Conservation (phyloP, 257 asterid species). For the Lavandula angustifolia region DNA sequence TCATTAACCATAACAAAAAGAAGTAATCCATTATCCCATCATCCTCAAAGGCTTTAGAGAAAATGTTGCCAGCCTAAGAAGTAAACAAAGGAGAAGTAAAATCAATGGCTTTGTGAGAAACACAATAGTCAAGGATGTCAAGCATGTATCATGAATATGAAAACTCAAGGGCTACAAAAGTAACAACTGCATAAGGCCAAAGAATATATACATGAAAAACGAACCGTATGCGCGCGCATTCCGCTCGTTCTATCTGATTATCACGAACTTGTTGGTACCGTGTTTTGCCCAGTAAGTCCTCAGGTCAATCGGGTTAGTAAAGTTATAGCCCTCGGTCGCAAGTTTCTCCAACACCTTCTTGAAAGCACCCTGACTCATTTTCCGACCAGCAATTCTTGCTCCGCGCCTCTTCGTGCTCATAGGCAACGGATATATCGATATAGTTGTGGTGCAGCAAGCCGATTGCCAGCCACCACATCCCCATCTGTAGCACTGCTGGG, state of each 20-base stretch:
- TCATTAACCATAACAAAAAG: slow-evolving; percentile 31
- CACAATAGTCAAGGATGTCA: slow-evolving; percentile 40
- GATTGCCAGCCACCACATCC: slow-evolving; percentile 99
- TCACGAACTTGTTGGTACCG: slow-evolving; percentile 95
- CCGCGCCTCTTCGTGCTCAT: slow-evolving; percentile 96
- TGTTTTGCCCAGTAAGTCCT: slow-evolving; percentile 98
- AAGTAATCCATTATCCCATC: slow-evolving; percentile 47
- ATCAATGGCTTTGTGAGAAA: slow-evolving; percentile 42
- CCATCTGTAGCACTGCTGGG: slow-evolving; percentile 99
- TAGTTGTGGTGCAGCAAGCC: slow-evolving; percentile 91
- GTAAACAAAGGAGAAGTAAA: slow-evolving; percentile 42
- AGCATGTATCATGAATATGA: slow-evolving; percentile 37
- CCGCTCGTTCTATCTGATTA: slow-evolving; percentile 66
- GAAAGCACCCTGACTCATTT: slow-evolving; percentile 98
- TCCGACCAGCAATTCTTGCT: slow-evolving; percentile 94
- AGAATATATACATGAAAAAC: slow-evolving; percentile 62
- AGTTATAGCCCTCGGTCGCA: slow-evolving; percentile 73
- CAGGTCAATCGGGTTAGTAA: slow-evolving; percentile 78
- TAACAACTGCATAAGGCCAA: slow-evolving; percentile 52
- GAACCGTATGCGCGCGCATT: slow-evolving; percentile 33
- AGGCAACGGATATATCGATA: slow-evolving; percentile 90
- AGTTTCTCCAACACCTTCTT: slow-evolving; percentile 93
- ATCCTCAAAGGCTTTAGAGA: slow-evolving; percentile 42
- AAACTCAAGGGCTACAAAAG: slow-evolving; percentile 40
- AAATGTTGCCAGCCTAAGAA: slow-evolving; percentile 41